phyloP scores from a whole-genome alignment of 371 early-diverging fungal genomes.

The Saksenaea oblongispora region DNA sequence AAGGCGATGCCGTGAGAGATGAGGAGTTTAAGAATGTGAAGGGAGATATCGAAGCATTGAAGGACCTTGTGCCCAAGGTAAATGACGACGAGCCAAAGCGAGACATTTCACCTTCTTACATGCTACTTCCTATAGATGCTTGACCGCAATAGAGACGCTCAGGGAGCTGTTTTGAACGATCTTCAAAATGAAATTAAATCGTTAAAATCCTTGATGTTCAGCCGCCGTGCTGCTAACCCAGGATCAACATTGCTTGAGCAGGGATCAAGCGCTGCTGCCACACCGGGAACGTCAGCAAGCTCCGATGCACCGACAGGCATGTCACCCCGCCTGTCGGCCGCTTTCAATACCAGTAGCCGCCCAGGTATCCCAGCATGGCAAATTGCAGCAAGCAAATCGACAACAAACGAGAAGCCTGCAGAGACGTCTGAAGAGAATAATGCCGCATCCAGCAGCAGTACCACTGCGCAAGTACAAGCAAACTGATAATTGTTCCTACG shows the following conservation, averaged over 20 bases:
- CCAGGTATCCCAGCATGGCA: conserved; percentile 81
- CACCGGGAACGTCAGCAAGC: conserved; percentile 15
- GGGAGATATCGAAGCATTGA: conserved; percentile 77
- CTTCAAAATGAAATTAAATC: conserved; percentile 92
- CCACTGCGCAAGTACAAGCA: not conserved
- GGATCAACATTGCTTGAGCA: conserved; percentile 25
- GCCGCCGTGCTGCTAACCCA: conserved; percentile 55
- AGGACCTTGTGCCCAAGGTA: conserved; percentile 80
- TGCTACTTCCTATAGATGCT: conserved; percentile 53
- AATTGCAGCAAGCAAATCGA: conserved; percentile 51
- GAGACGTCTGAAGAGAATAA: not conserved
- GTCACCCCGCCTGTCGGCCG: conserved; percentile 41
- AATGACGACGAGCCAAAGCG: not conserved
- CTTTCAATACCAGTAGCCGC: conserved; percentile 24
- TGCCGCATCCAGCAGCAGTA: not conserved
- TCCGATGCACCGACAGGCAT: conserved; percentile 31
- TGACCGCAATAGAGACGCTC: conserved; percentile 75
- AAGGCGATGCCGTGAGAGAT: conserved; percentile 71
- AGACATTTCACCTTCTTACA: not conserved
- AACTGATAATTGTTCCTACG: not conserved
- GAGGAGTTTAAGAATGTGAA: conserved; percentile 72
- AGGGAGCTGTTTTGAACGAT: conserved; percentile 72
- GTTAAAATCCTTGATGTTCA: conserved; percentile 83
- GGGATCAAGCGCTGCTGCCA: conserved; percentile 31
- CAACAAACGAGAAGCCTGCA: not conserved